These are phyloP conservation scores for Turritis glabra DNA, from an alignment of 345 rosid genomes.

Conservation along the genomic window DNA sequence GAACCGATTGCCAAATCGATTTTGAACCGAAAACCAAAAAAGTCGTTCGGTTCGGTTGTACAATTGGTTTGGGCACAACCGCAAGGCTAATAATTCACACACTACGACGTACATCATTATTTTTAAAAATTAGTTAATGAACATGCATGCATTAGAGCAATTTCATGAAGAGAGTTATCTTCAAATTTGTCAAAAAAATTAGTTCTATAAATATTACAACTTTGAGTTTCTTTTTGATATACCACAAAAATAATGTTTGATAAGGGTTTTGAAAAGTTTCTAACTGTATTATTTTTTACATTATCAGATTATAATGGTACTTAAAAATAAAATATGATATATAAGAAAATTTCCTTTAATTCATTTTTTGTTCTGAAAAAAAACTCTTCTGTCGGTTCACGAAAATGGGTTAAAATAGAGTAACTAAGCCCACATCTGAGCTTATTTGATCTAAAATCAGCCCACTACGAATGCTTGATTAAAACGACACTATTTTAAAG, in stretches of 20 bases:
- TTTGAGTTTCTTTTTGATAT: no score
- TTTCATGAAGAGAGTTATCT: no score
- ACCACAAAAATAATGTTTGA: background rate
- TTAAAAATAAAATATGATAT: background rate
- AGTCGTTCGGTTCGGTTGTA: no score
- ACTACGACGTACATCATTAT: background rate
- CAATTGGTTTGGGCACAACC: no score
- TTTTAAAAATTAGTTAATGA: background rate
- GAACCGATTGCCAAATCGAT: no score
- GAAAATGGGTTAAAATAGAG: background rate
- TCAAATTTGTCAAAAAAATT: no score
- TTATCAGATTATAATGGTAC: background rate
- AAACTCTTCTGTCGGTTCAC: no score
- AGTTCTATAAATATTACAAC: background rate
- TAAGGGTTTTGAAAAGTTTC: background rate
- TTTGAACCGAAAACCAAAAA: no score
- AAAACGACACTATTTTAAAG: background rate
- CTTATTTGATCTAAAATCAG: background rate
- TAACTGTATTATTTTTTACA: background rate
- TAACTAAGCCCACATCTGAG: background rate
- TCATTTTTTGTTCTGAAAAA: no score
- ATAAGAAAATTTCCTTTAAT: no score
- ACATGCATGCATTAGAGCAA: background rate
- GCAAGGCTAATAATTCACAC: no score
- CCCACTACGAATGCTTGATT: background rate